phyloP scores from a whole-genome alignment of 495 filamentous ascomycete genomes.

The Talaromyces adpressus region DNA sequence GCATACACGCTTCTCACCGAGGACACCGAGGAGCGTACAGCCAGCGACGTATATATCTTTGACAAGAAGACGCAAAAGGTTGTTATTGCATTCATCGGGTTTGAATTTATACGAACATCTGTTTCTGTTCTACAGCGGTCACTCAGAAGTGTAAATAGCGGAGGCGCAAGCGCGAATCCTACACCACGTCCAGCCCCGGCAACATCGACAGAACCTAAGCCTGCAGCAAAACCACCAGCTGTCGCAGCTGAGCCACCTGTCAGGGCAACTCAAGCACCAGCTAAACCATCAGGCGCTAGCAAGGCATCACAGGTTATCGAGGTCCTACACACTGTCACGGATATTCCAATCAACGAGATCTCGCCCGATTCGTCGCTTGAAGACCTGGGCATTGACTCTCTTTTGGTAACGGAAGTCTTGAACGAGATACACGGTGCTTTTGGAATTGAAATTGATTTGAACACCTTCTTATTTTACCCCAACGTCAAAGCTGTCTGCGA shows the following conservation, averaged over 20 bases:
- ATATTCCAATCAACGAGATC: constrained; percentile 18
- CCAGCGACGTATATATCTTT: constrained; percentile 41
- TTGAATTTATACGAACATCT: constrained; percentile 16
- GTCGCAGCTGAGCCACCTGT: too few species aligned
- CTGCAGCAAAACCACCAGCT: too few species aligned
- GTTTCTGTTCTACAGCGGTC: constrained; percentile 34
- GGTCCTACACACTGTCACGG: constrained; percentile 14
- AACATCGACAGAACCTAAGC: too few species aligned
- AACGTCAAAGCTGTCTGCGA: constrained; percentile 8
- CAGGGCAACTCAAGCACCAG: too few species aligned
- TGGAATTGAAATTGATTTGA: constrained; percentile 13
- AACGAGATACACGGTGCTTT: constrained; percentile 17
- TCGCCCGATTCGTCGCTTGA: constrained; percentile 11
- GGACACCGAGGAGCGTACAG: constrained; percentile 16
- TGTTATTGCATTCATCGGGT: constrained; percentile 29
- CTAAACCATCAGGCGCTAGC: background rate
- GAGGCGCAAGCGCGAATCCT: constrained; percentile 3
- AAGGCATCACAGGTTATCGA: background rate
- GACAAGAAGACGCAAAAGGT: constrained; percentile 40
- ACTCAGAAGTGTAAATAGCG: constrained; percentile 2
- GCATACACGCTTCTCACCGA: constrained; percentile 32
- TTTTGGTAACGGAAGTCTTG: constrained; percentile 15
- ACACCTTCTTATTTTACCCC: constrained; percentile 7
- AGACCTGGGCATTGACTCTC: constrained; percentile 15
- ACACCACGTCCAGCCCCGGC: background rate